Conservation (phyloP, 2,329 filamentous ascomycete species). For the Pseudogymnoascus sp. region DNA sequence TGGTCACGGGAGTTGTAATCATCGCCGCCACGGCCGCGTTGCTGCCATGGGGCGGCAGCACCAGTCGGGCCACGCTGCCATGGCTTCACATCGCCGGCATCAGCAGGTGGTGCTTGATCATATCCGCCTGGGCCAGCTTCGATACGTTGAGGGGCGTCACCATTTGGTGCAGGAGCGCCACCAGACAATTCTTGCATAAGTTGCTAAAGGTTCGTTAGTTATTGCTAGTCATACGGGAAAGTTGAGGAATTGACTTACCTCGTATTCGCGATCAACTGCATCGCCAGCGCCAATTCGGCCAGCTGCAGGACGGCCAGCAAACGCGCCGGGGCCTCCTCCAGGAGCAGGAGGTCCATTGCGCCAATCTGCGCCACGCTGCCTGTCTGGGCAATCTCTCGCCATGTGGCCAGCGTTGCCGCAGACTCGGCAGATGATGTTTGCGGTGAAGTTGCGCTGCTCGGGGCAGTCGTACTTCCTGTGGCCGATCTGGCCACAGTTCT, state of each 20-base stretch:
- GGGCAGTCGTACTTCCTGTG: constrained; percentile 99
- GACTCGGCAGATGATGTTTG: constrained; percentile 96
- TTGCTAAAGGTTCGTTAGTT: constrained; percentile 50
- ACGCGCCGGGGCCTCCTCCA: constrained; percentile 40
- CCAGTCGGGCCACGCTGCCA: constrained; percentile 85
- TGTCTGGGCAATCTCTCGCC: constrained; percentile 94
- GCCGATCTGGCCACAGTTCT: constrained; percentile 98
- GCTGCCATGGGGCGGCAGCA: constrained; percentile 69
- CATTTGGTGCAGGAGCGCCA: constrained; percentile 48
- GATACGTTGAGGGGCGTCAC: constrained; percentile 65
- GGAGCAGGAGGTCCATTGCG: constrained; percentile 59
- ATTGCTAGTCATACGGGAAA: neutral
- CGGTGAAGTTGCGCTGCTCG: constrained; percentile 96
- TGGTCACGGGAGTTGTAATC: constrained; percentile 30
- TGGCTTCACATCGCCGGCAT: constrained; percentile 56
- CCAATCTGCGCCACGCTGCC: constrained; percentile 82
- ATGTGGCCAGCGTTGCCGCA: constrained; percentile 98
- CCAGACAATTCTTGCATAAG: constrained; percentile 96
- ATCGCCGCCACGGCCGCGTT: constrained; percentile 34
- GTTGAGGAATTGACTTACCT: constrained; percentile 48
- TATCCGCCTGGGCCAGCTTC: constrained; percentile 68
- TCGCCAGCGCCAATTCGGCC: constrained; percentile 66
- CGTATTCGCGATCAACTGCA: constrained; percentile 87
- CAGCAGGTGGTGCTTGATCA: constrained; percentile 37
- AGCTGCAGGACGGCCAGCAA: constrained; percentile 42